phyloP scores from a whole-genome alignment of 768 basidiomycete genomes.

The Leccinum incarnatum region DNA sequence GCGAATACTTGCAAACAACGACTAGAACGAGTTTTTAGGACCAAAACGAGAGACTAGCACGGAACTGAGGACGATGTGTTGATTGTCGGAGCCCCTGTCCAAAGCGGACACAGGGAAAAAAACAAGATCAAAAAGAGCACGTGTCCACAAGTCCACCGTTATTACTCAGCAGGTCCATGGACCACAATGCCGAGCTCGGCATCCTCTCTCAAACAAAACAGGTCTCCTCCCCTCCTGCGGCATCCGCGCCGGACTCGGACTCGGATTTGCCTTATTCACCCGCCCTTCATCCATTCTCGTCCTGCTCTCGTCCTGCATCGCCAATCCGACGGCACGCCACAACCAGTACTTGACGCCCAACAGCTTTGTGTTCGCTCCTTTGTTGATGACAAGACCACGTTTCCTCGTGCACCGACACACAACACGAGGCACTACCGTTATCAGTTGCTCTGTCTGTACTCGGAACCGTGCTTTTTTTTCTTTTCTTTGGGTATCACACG shows the following conservation, averaged over 20 bases:
- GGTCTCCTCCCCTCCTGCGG: not conserved
- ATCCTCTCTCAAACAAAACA: not conserved
- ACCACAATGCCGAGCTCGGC: conserved; percentile 19
- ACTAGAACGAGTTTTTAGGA: conserved; percentile 17
- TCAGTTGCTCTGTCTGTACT: conserved; percentile 3
- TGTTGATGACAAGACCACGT: not conserved
- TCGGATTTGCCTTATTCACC: not conserved
- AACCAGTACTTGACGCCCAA: not conserved
- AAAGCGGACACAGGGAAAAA: conserved; percentile 36
- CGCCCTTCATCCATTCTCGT: conserved; percentile 14
- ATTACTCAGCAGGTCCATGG: conserved; percentile 29
- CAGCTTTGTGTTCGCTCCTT: not conserved
- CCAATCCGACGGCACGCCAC: conserved; percentile 8
- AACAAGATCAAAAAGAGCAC: conserved; percentile 34
- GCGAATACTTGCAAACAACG: conserved; percentile 2
- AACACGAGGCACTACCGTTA: conserved; percentile 7
- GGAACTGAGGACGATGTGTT: conserved; percentile 26
- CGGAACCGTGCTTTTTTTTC: conserved; percentile 10
- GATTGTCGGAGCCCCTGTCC: conserved; percentile 39
- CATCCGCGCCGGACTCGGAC: conserved; percentile 7
- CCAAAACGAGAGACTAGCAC: conserved; percentile 10
- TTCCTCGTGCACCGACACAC: conserved; percentile 1
- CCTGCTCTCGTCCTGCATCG: conserved; percentile 10
- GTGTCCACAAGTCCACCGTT: conserved; percentile 24
- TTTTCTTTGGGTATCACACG: not conserved